Percentiles rank a stretch among this genome's conserved stretches.
phyloP scores from a whole-genome alignment of 768 basidiomycete species.

The Rhodotorula graminis region DNA sequence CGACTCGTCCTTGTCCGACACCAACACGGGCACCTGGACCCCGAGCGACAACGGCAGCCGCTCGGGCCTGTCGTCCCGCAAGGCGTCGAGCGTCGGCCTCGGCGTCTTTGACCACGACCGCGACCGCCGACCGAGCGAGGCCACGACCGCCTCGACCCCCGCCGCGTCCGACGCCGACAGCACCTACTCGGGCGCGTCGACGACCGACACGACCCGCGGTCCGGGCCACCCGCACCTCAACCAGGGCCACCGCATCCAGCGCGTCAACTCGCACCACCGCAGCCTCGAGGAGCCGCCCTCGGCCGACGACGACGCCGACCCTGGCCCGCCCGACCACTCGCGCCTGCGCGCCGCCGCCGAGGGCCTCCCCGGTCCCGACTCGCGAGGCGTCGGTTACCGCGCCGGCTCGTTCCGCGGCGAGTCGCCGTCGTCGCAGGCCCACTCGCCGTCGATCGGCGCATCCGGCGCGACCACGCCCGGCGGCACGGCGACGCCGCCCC shows the following conservation, averaged over 20 bases:
- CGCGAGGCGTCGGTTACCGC: not conserved
- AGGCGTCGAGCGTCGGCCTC: conserved; percentile 17
- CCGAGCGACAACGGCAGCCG: conserved; percentile 4
- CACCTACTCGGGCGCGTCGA: not conserved
- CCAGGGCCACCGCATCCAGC: conserved; percentile 23
- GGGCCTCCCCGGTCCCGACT: conserved; percentile 15
- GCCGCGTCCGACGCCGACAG: too few relatives aligned
- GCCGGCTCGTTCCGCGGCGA: conserved; percentile 11
- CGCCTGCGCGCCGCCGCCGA: conserved; percentile 24
- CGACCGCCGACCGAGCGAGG: not conserved
- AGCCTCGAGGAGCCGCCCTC: conserved; percentile 26
- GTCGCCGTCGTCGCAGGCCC: not conserved
- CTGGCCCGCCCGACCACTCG: conserved; percentile 26
- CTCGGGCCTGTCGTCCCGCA: conserved; percentile 1
- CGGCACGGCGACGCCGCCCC: conserved; percentile 41
- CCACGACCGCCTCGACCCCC: not conserved
- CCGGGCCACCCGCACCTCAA: conserved; percentile 4
- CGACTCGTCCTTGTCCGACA: not conserved
- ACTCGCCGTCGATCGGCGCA: not conserved
- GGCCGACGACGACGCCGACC: conserved; percentile 12
- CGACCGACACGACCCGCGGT: not conserved
- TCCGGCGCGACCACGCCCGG: conserved; percentile 31
- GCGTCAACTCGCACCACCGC: conserved; percentile 36
- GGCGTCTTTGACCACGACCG: not conserved
- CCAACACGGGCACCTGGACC: not conserved